phyloP scores from a whole-genome alignment of 352 stramenopile species.

The Phytophthora sansomeana region DNA sequence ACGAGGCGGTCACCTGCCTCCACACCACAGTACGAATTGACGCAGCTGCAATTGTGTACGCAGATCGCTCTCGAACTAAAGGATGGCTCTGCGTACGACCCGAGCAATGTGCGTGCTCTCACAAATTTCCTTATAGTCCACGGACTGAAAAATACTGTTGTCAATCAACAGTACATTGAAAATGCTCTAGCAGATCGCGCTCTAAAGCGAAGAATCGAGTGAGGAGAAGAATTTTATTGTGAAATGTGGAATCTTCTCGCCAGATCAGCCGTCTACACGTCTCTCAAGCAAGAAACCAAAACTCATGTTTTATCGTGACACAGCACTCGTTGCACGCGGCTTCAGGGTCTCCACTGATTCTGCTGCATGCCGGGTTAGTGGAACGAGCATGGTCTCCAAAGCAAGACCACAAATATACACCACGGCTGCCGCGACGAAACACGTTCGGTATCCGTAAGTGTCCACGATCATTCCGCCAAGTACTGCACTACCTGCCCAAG shows the following conservation, averaged over 20 bases:
- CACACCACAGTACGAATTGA: slow-evolving; percentile 12
- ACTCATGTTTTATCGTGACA: not conserved
- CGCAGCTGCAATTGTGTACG: slow-evolving; percentile 31
- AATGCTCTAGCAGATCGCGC: slow-evolving; percentile 27
- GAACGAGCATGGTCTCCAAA: slow-evolving; percentile 65
- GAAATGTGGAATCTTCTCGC: no score
- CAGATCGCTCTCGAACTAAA: slow-evolving; percentile 25
- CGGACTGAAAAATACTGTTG: slow-evolving; percentile 23
- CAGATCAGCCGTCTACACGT: no score
- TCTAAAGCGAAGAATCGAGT: slow-evolving; percentile 12
- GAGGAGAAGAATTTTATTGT: not conserved
- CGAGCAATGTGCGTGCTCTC: slow-evolving; percentile 15
- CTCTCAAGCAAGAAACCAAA: no score
- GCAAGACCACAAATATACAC: slow-evolving; percentile 56
- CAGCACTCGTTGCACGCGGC: not conserved
- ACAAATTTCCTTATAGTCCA: slow-evolving; percentile 35
- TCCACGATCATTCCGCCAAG: slow-evolving; percentile 72
- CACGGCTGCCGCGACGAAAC: slow-evolving; percentile 59
- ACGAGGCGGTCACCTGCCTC: slow-evolving; percentile 23
- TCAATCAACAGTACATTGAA: slow-evolving; percentile 34
- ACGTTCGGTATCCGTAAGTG: slow-evolving; percentile 66
- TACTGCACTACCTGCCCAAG: slow-evolving; percentile 71
- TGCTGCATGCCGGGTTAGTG: slow-evolving; percentile 54
- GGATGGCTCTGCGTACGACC: slow-evolving; percentile 5
- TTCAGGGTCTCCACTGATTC: slow-evolving; percentile 17